These are phyloP conservation scores for Saccharomycopsis fibuligera DNA, from an alignment of 805 yeast species.

Conservation along the genomic window DNA sequence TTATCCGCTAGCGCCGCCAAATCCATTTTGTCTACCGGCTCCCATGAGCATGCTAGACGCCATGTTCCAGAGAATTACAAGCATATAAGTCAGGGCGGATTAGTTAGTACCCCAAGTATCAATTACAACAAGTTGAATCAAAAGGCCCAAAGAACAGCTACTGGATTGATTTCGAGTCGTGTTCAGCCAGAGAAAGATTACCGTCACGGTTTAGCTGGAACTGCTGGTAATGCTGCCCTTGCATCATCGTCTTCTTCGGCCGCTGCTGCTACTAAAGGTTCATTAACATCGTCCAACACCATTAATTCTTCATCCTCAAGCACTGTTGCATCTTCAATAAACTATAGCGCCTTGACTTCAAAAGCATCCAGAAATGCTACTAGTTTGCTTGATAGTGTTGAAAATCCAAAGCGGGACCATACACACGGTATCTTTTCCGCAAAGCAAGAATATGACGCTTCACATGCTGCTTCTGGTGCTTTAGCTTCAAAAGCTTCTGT, in stretches of 20 bases:
- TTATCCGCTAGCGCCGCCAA: conserved; percentile 10
- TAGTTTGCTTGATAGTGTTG: conserved; percentile 33
- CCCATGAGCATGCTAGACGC: too few species aligned
- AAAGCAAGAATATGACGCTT: conserved; percentile 28
- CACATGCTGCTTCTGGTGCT: conserved; percentile 51
- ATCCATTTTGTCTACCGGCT: neutral
- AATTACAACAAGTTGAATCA: conserved; percentile 8
- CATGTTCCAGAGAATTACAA: neutral
- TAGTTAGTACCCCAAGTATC: conserved; percentile 2
- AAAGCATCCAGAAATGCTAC: conserved; percentile 42
- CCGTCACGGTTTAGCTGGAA: conserved; percentile 9
- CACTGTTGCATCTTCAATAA: conserved; percentile 26
- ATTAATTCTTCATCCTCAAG: neutral
- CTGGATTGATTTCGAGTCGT: conserved; percentile 1
- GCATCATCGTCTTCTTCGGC: neutral
- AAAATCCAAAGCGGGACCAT: neutral
- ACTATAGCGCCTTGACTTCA: conserved; percentile 37
- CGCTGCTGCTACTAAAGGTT: neutral
- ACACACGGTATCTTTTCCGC: neutral
- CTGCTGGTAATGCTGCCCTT: neutral
- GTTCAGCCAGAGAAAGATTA: neutral
- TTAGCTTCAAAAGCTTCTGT: conserved; percentile 42
- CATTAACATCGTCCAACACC: too few species aligned
- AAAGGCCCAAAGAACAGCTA: conserved; percentile 7
- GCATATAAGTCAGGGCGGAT: too few species aligned